Evolutionary conservation across 164 flowering plant genomes (phyloP).

Genomic region (Vitis rotundifolia): DNA sequence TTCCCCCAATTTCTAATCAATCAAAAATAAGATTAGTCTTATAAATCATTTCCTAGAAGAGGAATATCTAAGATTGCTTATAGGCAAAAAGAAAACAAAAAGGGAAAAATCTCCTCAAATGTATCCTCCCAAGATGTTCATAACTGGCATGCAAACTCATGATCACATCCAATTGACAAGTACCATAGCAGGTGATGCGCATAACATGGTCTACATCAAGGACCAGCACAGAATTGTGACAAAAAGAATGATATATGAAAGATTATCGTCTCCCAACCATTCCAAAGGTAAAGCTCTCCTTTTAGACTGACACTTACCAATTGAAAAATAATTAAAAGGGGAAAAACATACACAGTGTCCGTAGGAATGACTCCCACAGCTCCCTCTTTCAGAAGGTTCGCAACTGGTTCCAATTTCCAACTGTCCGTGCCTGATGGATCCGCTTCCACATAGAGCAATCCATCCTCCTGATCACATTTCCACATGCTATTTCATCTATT

Average conservation of each 20-base stretch:
- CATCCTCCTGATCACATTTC: constrained; percentile 48
- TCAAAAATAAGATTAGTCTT: too few species aligned
- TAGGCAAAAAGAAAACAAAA: too few species aligned
- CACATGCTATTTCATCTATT: constrained; percentile 1
- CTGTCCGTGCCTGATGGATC: constrained; percentile 68
- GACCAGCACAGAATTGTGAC: not conserved
- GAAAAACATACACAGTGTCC: constrained; percentile 69
- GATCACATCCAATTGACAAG: not conserved
- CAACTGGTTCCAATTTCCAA: constrained; percentile 82
- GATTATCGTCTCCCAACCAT: too few species aligned
- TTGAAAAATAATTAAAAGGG: not conserved
- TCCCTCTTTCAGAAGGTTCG: constrained; percentile 65
- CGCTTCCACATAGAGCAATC: constrained; percentile 61
- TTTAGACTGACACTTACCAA: too few species aligned
- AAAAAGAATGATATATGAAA: not conserved
- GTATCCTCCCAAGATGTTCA: not conserved
- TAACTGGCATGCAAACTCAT: not conserved
- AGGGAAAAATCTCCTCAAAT: not conserved
- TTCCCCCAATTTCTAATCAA: not conserved
- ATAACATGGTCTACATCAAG: not conserved
- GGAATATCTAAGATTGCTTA: too few species aligned
- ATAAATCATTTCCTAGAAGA: too few species aligned
- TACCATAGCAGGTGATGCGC: not conserved
- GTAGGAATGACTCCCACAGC: constrained; percentile 97
- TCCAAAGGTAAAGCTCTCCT: too few species aligned